Base-by-base conservation (phyloP, 2,329 filamentous ascomycete genomes). In the Thyridium curvatum region DNA sequence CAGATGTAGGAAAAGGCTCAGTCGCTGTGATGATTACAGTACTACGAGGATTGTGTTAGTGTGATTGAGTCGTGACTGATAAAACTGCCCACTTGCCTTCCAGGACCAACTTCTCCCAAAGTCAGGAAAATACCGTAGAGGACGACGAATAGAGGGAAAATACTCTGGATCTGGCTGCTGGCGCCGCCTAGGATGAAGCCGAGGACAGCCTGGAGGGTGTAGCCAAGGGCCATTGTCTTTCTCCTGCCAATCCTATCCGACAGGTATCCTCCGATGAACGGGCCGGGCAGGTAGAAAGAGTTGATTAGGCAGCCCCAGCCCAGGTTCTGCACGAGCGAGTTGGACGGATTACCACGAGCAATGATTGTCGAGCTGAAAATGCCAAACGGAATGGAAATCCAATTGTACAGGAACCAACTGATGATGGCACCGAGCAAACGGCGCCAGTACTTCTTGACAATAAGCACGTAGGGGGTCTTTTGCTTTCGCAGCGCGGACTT, bases 291-390 rank as follows among this genome's bases (percentile, higher is more conserved):
- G 38, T 70, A 71, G 47, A 74, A 73, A 48, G 61, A 69, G 44
- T 72, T 73, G 45, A 74, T 65, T 0, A 72, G 59, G 0, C 63
- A 60, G 29, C 68, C 61, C 58, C 62, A 68, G 7, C 66, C 66
- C 17, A 72, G 45, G 32, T 59, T 65, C 48, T 66, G 60, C 5
- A 64, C 54, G 1, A 69, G 52, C n/a, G 58, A 65, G 28, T 66
- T 58, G 12, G 59, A 53, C 0, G 62, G 48, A 18, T 67, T 66
- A 18, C 66, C 54, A 17, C 63, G 56, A 4, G 54, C 52, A 37
- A 74, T 64, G 41, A 77, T 76, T 16, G 71, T 73, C 1, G 69
- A 70, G 40, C 65, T 68, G 52, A 77, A 77, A 21, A 77, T 64
- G 8, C 71, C 71, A 44, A 76, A 75, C 0, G 73, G 72, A 38